Percentiles rank a stretch among this genome's conserved stretches.
These are phyloP conservation scores for Aureobasidium sp. DNA, from an alignment of 2,329 filamentous ascomycete genomes.

Conservation along the genomic window DNA sequence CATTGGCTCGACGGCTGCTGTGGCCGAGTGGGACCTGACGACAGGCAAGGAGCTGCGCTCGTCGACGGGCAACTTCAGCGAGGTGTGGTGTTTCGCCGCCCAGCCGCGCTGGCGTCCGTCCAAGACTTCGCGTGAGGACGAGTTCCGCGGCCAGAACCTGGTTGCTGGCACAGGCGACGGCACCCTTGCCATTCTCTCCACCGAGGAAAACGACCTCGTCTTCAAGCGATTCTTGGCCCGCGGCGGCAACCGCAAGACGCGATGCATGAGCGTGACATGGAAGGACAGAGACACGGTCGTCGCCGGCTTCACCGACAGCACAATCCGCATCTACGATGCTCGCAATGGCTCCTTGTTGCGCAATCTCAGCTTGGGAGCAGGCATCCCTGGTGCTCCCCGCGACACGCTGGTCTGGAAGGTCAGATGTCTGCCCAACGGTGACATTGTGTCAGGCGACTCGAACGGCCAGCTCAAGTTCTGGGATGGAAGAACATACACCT, in stretches of 20 bases:
- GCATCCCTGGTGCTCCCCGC: conserved; percentile 66
- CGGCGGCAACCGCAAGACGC: conserved; percentile 72
- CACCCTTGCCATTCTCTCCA: conserved; percentile 77
- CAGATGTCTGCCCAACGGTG: conserved; percentile 76
- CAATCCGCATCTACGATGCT: conserved; percentile 85
- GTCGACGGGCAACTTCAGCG: conserved; percentile 85
- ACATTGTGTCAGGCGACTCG: conserved; percentile 91
- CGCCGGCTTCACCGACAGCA: conserved; percentile 91
- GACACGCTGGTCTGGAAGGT: conserved; percentile 91
- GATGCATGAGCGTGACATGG: conserved; percentile 86
- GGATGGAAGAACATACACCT: conserved; percentile 85
- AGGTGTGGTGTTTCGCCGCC: conserved; percentile 92
- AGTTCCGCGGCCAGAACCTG: conserved; percentile 48
- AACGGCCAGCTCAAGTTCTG: conserved; percentile 89
- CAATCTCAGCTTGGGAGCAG: conserved; percentile 77
- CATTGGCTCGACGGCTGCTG: conserved; percentile 83
- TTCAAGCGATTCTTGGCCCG: conserved; percentile 70
- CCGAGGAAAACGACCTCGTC: conserved; percentile 71
- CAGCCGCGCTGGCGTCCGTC: conserved; percentile 55
- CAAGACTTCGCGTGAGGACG: conserved; percentile 18
- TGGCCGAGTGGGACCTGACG: conserved; percentile 91
- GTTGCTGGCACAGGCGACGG: conserved; percentile 89
- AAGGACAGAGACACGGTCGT: conserved; percentile 75
- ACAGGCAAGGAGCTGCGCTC: conserved; percentile 70
- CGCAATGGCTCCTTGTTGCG: conserved; percentile 66